Conservation (phyloP, 2,329 filamentous ascomycete species). For the Arthrobotrys pseudoclavata region DNA sequence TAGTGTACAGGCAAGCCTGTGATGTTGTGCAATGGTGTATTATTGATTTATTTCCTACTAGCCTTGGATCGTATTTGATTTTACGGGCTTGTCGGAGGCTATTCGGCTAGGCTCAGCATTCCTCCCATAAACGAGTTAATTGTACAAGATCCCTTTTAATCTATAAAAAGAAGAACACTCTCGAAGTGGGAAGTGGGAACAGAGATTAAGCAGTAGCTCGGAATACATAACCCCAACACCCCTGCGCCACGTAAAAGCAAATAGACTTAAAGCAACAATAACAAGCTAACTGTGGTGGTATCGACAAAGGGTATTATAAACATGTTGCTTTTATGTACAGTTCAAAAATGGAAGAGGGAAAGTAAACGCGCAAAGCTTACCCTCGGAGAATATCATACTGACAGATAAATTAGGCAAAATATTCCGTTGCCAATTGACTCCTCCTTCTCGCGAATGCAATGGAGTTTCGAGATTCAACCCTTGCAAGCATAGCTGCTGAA, state of each 20-base stretch:
- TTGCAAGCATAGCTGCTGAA: slow-evolving; percentile 84
- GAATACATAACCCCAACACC: slow-evolving; percentile 33
- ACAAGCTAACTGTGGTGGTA: slow-evolving; percentile 30
- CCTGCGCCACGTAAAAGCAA: slow-evolving; percentile 22
- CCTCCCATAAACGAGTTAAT: neutral
- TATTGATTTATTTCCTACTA: too few relatives aligned
- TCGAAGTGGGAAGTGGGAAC: slow-evolving; percentile 5
- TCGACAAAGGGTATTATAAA: slow-evolving; percentile 53
- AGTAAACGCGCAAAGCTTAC: slow-evolving; percentile 29
- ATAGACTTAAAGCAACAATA: slow-evolving; percentile 22
- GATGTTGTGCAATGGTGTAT: too few relatives aligned
- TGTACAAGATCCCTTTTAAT: slow-evolving; percentile 6
- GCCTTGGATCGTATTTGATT: neutral
- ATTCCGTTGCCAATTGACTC: slow-evolving; percentile 64
- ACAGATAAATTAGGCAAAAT: slow-evolving; percentile 65
- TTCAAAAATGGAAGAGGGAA: slow-evolving; percentile 16
- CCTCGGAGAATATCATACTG: slow-evolving; percentile 59
- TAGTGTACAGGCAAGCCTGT: neutral
- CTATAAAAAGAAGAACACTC: slow-evolving; percentile 16
- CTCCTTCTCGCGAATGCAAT: slow-evolving; percentile 63
- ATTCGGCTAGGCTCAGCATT: slow-evolving; percentile 1
- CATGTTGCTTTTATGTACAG: slow-evolving; percentile 46
- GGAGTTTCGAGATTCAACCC: slow-evolving; percentile 82
- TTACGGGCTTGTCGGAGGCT: neutral
- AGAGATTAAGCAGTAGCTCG: slow-evolving; percentile 7